Base-by-base conservation (phyloP, 352 stramenopile species). In the Pythium dissotocum region DNA sequence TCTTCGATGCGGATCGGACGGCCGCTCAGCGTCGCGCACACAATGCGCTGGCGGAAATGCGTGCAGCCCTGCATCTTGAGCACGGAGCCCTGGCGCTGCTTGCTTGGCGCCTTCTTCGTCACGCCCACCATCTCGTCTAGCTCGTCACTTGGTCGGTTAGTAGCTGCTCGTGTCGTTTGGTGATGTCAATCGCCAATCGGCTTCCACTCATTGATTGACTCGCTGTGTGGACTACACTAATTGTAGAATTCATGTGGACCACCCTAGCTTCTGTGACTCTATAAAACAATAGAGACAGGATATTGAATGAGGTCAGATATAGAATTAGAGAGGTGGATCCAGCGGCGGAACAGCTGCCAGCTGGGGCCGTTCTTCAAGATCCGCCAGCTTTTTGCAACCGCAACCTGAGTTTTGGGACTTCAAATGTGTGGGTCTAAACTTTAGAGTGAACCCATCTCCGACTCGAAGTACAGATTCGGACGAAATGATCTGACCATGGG, bases 1-100 rank as follows among this genome's bases (percentile, higher is more conserved):
- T 99, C 96, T 24, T 97, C 88, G 62, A 99, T 97, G 30, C 98
- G 77, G n/a, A 99, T 78, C 4, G 93, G 90, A 10, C 95, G 90
- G 16, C 93, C 88, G 60, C 90, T 98, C 24, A 99, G 81, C 38
- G 97, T 94, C 9, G 95, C 93, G 61, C 89, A 89, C 42, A 98
- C 89, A 7, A 99, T 80, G 24, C 97, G 85, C 77, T 98, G 94
- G 36, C 97, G 90, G 73, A 99, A 98, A 79, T 98, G 92, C 48
- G 91, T 88, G 65, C 86, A 95, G 49, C 89, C 89, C 52, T 94
- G 75, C 65, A 94, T 71, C 9, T 75, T 73, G 58, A 94, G 73
- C 65, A 83, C 64, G 55, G 67, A 71, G 68, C 79, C 71, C 44
- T 83, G 75, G 60, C 71, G 73, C 73, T 77, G 64, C 51, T 67